Percentiles rank a stretch among this genome's conserved stretches.
These are phyloP conservation scores for Mikania micrantha DNA, from an alignment of 129 eudicot species.

Conservation along the genomic window DNA sequence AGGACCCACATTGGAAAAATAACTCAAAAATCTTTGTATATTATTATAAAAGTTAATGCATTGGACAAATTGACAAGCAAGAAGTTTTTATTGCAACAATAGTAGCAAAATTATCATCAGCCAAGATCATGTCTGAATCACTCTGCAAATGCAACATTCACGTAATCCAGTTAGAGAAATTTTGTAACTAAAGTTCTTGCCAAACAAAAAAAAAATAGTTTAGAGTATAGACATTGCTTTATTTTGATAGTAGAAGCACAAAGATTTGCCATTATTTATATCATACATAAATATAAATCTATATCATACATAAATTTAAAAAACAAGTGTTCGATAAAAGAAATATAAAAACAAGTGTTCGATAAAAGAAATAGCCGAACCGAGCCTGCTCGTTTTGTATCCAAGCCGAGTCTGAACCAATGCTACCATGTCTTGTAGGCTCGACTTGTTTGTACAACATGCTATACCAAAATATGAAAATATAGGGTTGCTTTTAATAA, in stretches of 20 bases:
- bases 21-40: background rate
- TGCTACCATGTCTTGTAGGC: no score
- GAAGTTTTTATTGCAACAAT: conserved; percentile 86
- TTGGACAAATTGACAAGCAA: conserved; percentile 2
- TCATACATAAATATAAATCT: no score
- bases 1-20: conserved; percentile 11
- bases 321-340: background rate
- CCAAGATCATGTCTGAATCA: conserved; percentile 99
- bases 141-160: conserved; percentile 46
- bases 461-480: no score
- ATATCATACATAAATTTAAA: no score
- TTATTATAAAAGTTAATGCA: background rate
- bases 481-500: no score
- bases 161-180: conserved; percentile 9
- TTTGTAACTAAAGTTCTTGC: background rate
- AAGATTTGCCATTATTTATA: no score
- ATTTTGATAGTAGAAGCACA: background rate
- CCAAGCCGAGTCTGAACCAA: no score
- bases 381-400: no score
- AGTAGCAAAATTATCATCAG: conserved; percentile 98
- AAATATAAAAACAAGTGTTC: no score
- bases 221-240: background rate
- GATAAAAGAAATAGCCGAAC: no score
- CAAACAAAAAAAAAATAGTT: no score
- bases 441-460: no score